These are phyloP conservation scores for Nannizziopsis barbatae DNA, from an alignment of 2,329 filamentous ascomycete genomes.

Conservation along the genomic window DNA sequence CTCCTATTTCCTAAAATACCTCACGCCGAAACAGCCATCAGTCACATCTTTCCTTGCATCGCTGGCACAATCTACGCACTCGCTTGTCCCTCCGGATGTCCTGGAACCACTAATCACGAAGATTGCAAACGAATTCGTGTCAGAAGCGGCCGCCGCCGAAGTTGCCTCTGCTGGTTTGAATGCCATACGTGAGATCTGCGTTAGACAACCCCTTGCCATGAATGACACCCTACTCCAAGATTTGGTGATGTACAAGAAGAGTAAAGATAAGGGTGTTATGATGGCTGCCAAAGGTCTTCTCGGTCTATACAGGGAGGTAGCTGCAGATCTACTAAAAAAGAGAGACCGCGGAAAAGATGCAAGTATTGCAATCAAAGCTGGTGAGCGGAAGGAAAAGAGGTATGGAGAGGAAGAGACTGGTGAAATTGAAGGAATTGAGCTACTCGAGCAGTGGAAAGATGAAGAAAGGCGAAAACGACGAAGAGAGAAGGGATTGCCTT, in stretches of 20 bases:
- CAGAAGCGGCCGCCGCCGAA: conserved; percentile 80
- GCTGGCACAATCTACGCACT: conserved; percentile 82
- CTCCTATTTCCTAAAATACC: conserved; percentile 89
- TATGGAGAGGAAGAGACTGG: conserved; percentile 75
- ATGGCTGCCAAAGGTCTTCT: conserved; percentile 93
- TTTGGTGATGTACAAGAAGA: conserved; percentile 88
- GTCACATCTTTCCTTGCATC: conserved; percentile 91
- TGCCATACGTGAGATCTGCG: conserved; percentile 87
- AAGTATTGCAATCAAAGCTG: conserved; percentile 65
- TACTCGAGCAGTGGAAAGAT: conserved; percentile 87
- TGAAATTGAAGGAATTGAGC: conserved; percentile 80
- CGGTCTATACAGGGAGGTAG: conserved; percentile 82
- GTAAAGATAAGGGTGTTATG: conserved; percentile 97
- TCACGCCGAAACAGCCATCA: conserved; percentile 75
- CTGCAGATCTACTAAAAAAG: conserved; percentile 77
- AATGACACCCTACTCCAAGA: conserved; percentile 91
- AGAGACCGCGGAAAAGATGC: conserved; percentile 86
- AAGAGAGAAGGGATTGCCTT: conserved; percentile 54
- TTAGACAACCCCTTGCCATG: conserved; percentile 89
- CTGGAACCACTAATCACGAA: conserved; percentile 85
- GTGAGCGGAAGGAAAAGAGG: conserved; percentile 61
- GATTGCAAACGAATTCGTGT: conserved; percentile 97
- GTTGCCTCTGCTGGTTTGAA: conserved; percentile 88
- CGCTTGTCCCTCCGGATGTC: conserved; percentile 80
- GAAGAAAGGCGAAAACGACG: conserved; percentile 69